phyloP scores from a whole-genome alignment of 2,329 filamentous ascomycete species.

The Talaromyces funiculosus region DNA sequence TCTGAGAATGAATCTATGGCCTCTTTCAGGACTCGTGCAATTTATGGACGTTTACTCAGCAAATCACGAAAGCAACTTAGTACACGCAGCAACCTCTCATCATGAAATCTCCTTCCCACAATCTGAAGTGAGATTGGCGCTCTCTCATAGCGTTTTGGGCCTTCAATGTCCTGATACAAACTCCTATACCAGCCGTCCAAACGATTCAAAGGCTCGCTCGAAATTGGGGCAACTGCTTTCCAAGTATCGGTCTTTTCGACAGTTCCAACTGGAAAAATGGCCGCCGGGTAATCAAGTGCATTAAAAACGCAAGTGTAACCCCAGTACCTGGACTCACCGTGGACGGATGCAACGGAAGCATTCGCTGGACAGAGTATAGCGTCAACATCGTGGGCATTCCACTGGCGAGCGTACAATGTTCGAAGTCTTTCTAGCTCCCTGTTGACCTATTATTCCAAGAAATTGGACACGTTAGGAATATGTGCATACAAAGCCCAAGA shows the following conservation, averaged over 20 bases:
- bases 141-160: slow-evolving; percentile 38
- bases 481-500: neutral
- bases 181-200: slow-evolving; percentile 44
- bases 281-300: slow-evolving; percentile 26
- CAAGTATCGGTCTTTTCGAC: slow-evolving; percentile 34
- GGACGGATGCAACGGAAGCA: slow-evolving; percentile 50
- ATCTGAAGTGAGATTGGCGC: slow-evolving; percentile 11
- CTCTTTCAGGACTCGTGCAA: neutral
- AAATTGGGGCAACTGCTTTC: slow-evolving; percentile 35
- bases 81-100: slow-evolving; percentile 41
- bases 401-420: slow-evolving; percentile 4
- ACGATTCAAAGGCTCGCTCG: slow-evolving; percentile 36
- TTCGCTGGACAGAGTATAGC: slow-evolving; percentile 42
- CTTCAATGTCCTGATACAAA: slow-evolving; percentile 33
- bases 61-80: neutral
- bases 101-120: slow-evolving; percentile 6
- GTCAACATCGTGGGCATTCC: slow-evolving; percentile 9
- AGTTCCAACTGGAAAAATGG: slow-evolving; percentile 33
- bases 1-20: neutral
- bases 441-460: neutral
- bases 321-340: slow-evolving; percentile 54
- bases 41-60: neutral
- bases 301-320: slow-evolving; percentile 34
- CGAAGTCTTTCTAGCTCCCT: neutral
- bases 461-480: neutral